Evolutionary conservation across 2,329 filamentous ascomycete genomes (phyloP), one percentile per base, ranked within the genome.

Genomic region (Fusarium dimerum): DNA sequence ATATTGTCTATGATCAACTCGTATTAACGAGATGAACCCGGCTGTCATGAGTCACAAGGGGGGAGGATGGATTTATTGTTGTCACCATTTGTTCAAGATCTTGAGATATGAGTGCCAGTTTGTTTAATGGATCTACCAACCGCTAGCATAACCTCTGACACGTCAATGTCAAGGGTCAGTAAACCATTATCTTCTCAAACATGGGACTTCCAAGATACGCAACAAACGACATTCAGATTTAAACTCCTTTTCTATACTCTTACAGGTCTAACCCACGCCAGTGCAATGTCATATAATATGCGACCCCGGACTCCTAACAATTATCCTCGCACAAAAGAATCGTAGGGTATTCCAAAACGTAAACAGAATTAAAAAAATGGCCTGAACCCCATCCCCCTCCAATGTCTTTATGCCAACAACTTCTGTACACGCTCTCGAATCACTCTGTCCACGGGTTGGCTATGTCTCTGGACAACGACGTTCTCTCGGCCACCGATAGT

Each of bases 401-500:
- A 29, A 40, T 6, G 20, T 30, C 13, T 17, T 63, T 48, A 70
- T 20, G 52, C 57, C 54, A 73, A 42, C 30, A 73, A 53, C 60
- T 65, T 70, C 51, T 70, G 65, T 15, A 73, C 73, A 38, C 71
- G 67, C 51, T 70, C 71, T n/a, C 67, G 62, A 48, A 76, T 68
- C 9, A 71, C 63, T 16, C 69, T 56, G 43, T 73, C 69, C 13
- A 73, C 63, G 1, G 75, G 75, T 56, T 76, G 74, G n/a, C 58
- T 59, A 36, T 71, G 72, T 30, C 73, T 69, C 66, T 81, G 74
- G n/a, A 84, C 71, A 5, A 85, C 79, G 7, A 85, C 78, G 51
- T 82, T 82, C 66, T 85, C 82, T 60, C 77, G 71, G 3, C 78
- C 78, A 2, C 75, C 78, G 39, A 85, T 71, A 38, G 69, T 73